phyloP scores from a whole-genome alignment of 2,329 filamentous ascomycete species.

The Zalaria obscura region DNA sequence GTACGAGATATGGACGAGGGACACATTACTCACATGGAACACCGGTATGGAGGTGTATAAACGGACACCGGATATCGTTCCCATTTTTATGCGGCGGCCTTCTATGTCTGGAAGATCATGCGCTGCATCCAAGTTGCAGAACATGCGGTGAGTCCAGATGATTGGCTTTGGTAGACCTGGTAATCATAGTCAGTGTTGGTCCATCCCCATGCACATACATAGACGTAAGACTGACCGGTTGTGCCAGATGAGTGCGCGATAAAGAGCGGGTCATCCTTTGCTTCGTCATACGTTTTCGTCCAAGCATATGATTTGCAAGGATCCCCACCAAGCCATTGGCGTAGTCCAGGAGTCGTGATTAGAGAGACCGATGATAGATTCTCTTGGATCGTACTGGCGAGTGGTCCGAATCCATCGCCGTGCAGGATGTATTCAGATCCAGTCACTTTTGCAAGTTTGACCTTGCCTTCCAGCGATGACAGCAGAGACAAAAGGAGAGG shows the following conservation, averaged over 20 bases:
- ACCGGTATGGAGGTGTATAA: too few relatives aligned
- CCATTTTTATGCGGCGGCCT: background rate
- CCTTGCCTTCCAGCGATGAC: conserved; percentile 2
- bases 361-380: background rate
- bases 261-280: conserved; percentile 2
- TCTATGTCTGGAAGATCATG: conserved; percentile 1
- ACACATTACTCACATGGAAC: too few relatives aligned
- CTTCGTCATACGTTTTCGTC: conserved; percentile 1
- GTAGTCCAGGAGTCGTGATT: background rate
- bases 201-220: background rate
- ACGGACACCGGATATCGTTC: too few relatives aligned
- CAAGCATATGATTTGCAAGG: background rate
- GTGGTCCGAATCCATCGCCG: background rate
- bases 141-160: conserved; percentile 4
- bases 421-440: conserved; percentile 1
- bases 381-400: background rate
- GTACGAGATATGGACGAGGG: too few relatives aligned
- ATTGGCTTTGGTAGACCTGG: conserved; percentile 2
- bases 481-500: conserved; percentile 3
- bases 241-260: conserved; percentile 4
- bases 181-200: background rate
- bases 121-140: background rate
- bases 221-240: background rate
- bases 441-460: background rate
- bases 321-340: background rate